Conservation (phyloP, 768 basidiomycete genomes). For the Podaxis rugospora region DNA sequence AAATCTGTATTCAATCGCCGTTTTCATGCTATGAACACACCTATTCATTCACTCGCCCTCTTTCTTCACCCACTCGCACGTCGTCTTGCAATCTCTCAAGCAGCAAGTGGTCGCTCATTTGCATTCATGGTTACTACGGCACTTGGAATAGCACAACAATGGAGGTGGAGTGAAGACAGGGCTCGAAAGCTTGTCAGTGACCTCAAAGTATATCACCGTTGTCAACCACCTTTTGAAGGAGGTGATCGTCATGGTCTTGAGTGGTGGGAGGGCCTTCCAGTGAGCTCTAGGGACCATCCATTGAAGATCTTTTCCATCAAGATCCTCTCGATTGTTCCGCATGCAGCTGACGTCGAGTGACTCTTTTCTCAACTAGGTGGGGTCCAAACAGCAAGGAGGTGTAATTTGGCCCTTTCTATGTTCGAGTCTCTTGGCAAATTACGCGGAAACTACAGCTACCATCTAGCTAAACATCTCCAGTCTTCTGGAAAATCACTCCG, state of each 20-base stretch:
- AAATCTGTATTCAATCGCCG: not conserved
- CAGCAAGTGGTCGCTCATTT: not conserved
- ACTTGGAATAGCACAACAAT: not conserved
- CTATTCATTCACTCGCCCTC: not conserved
- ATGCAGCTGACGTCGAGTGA: not conserved
- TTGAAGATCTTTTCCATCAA: not conserved
- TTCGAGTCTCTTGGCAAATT: not conserved
- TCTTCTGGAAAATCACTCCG: not conserved
- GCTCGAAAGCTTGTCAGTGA: not conserved
- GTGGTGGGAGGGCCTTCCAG: conserved; percentile 1
- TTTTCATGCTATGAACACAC: not conserved
- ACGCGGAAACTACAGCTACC: not conserved
- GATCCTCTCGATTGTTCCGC: not conserved
- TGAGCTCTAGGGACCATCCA: not conserved
- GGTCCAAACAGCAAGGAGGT: not conserved
- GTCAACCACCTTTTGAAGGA: conserved; percentile 17
- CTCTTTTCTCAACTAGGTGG: not conserved
- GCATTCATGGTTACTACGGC: not conserved
- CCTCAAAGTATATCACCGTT: not conserved
- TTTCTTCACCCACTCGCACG: not conserved
- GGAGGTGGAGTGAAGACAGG: not conserved
- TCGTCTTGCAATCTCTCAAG: not conserved
- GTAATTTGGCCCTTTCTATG: not conserved
- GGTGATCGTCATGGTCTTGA: conserved; percentile 21
- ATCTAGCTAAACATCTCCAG: not conserved